Evolutionary conservation across 768 basidiomycete species (phyloP), one percentile per base, ranked within the genome.

Genomic region (Boletales sp.): DNA sequence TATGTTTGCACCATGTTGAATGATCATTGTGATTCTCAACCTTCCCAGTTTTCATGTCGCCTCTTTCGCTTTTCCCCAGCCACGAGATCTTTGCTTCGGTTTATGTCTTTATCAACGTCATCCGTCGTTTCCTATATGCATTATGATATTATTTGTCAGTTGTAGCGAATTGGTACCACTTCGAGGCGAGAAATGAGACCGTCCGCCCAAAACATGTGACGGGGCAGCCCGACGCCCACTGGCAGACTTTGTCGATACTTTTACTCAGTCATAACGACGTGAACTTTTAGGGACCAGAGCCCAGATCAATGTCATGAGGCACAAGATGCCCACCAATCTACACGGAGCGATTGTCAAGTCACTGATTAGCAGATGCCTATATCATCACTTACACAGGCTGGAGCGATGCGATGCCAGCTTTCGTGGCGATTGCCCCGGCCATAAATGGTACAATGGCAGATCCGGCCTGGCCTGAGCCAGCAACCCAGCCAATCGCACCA

Each of bases 391-490:
- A 79, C 79, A 80, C 54, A 15, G 79, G 80, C 53, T 78, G 76
- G 39, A 80, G 57, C 50, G 69, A 69, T 57, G 61, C 58, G 44
- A 77, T 77, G 17, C 79, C 78, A 18, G 64, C 63, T 37, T 57
- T 69, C 17, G 65, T 61, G 18, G 77, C 70, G 34, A 80, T 61
- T 3, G 63, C 69, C 34, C 78, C 80, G 0, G 76, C 77, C 51
- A 78, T 64, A 61, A 80, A 81, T 7, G 80, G 81, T 5, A 81
- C 49, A 17, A 73, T 61, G 3, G 79, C 78, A 19, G 75, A 76
- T 13, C 81, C 81, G 3, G 76, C 70, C 45, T 75, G 72, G 0
- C 78, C 81, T 35, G 78, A 68, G 4, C 75, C 80, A 0, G 78
- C 72, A 44, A 81, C 74, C 77, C 79, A 80, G 25, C 79, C 76